Conservation (phyloP, 2,329 filamentous ascomycete genomes). For the Didymella pomorum region DNA sequence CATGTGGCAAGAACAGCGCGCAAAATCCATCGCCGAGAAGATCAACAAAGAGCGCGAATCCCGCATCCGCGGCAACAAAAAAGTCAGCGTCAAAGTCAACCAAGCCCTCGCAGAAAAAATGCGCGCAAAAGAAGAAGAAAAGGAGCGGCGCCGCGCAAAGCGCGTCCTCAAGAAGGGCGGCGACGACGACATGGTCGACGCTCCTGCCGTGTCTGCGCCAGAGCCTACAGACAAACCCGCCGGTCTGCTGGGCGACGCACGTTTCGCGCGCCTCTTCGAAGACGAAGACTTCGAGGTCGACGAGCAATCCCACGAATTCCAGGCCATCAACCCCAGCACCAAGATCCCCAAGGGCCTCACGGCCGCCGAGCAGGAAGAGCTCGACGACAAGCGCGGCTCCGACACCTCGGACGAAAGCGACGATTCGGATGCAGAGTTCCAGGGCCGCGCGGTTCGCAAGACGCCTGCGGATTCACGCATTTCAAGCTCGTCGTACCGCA, state of each 20-base stretch:
- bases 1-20: conserved; percentile 89
- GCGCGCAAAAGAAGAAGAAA: conserved; percentile 74
- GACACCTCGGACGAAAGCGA: conserved; percentile 37
- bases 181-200: conserved; percentile 57
- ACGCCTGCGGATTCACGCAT: conserved; percentile 53
- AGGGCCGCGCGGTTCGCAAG: conserved; percentile 30
- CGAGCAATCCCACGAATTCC: conserved; percentile 87
- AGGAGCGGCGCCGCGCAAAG: conserved; percentile 56
- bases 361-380: conserved; percentile 67
- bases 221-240: conserved; percentile 53
- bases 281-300: conserved; percentile 94
- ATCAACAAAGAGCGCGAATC: conserved; percentile 97
- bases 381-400: conserved; percentile 54
- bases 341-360: conserved; percentile 62
- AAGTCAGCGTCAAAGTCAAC: conserved; percentile 90
- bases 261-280: conserved; percentile 89
- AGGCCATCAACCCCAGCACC: conserved; percentile 87
- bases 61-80: conserved; percentile 92
- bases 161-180: conserved; percentile 66
- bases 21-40: conserved; percentile 91
- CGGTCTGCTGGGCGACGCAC: conserved; percentile 76
- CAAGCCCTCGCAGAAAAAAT: conserved; percentile 71
- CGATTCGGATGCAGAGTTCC: not conserved
- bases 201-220: conserved; percentile 25
- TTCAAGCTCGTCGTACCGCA: conserved; percentile 72